Evolutionary conservation across 352 stramenopile genomes (phyloP).

Genomic region (Pythium angustatum): DNA sequence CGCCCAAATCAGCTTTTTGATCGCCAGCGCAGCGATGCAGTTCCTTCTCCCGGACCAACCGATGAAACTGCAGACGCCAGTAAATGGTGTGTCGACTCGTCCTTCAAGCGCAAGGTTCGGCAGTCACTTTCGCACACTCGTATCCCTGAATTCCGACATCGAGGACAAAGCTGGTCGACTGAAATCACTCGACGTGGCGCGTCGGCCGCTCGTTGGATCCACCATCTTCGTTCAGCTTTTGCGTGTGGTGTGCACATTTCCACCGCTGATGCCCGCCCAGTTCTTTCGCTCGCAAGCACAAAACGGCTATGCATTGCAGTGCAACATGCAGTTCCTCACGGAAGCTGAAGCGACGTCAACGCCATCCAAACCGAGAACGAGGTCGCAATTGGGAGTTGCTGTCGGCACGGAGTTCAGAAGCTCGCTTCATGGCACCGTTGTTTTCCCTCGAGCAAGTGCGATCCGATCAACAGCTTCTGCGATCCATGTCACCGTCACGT

Average conservation of each 20-base stretch:
- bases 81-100: background rate
- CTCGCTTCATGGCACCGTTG: slow-evolving; percentile 43
- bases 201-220: slow-evolving; percentile 34
- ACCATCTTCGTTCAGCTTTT: slow-evolving; percentile 45
- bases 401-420: slow-evolving; percentile 54
- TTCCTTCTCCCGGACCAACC: background rate
- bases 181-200: background rate
- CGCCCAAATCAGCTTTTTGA: background rate
- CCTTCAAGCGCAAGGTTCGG: background rate
- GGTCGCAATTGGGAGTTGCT: slow-evolving; percentile 51
- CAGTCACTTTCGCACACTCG: background rate
- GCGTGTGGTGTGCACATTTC: slow-evolving; percentile 31
- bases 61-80: background rate
- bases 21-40: background rate
- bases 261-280: slow-evolving; percentile 32
- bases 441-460: slow-evolving; percentile 13
- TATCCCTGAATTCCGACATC: background rate
- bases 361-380: slow-evolving; percentile 45
- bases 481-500: slow-evolving; percentile 26
- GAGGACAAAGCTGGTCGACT: slow-evolving; percentile 17
- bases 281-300: slow-evolving; percentile 48
- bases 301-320: slow-evolving; percentile 27
- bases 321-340: slow-evolving; percentile 51
- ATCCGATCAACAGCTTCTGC: background rate
- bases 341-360: slow-evolving; percentile 44